A percentile compares a stretch with the other conserved stretches of the same genome.
Conservation (phyloP, 164 flowering plant species). For the Aristolochia californica region DNA sequence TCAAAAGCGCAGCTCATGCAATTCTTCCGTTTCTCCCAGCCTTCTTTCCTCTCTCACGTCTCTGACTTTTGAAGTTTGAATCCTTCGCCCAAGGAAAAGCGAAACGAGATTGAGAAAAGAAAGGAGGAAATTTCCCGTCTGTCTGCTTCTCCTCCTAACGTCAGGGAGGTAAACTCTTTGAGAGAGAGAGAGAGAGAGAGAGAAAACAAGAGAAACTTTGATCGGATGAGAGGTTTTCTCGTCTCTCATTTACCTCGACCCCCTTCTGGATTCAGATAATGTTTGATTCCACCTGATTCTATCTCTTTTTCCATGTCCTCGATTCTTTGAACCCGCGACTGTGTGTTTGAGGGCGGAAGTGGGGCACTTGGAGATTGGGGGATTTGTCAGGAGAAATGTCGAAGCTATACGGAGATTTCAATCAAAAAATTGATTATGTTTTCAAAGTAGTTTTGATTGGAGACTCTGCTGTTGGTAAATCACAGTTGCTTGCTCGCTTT, state of each 20-base stretch:
- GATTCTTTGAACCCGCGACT: neutral
- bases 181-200: neutral
- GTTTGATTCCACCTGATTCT: slow-evolving; percentile 1
- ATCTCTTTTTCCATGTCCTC: neutral
- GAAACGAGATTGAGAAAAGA: neutral
- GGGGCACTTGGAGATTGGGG: neutral
- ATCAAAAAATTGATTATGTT: slow-evolving; percentile 56
- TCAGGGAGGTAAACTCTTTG: neutral
- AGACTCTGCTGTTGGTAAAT: slow-evolving; percentile 63
- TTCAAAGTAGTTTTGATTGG: slow-evolving; percentile 66
- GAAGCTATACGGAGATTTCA: slow-evolving; percentile 51
- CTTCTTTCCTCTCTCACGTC: slow-evolving; percentile 4
- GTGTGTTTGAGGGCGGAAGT: neutral
- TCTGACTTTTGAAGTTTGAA: neutral
- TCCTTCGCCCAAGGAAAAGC: neutral
- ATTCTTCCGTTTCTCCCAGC: neutral
- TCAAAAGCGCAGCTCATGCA: slow-evolving; percentile 3
- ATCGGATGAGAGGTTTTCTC: neutral
- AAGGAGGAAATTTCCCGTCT: neutral
- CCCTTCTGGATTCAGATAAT: neutral
- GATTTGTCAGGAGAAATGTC: slow-evolving; percentile 29
- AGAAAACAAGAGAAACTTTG: neutral
- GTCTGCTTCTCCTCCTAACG: neutral
- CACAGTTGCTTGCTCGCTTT: slow-evolving; percentile 57
- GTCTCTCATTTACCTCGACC: neutral